Evolutionary conservation across 1,139 yeast species (phyloP), one percentile per base, ranked within the genome.

Genomic region (Tardiomyces digboiensis): DNA sequence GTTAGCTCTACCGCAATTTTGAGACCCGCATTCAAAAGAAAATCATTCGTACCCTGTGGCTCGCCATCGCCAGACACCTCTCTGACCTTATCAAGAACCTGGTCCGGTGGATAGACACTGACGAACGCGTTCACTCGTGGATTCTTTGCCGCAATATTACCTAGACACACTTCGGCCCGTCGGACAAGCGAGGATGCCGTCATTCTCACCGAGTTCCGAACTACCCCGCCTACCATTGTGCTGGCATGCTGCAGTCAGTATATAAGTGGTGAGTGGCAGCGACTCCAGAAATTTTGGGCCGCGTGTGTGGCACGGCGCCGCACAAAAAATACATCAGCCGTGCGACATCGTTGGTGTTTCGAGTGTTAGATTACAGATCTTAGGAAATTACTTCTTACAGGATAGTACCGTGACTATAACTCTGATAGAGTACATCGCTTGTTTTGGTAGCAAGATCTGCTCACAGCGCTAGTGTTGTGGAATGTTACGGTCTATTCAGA

Each of bases 71-170:
- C 33, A 4, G 8, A 26, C 14, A 26, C 33, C 33, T 5, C 16
- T 4, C 33, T n/a, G 33, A 26, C 33, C 33, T 26, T 26, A 26
- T 26, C 33, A 26, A 26, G 33, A 13, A 26, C 33, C 33, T 13
- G 16, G 33, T 26, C 33, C 16, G 33, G 33, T 16, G 12, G 16
- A 16, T 26, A 26, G 5, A 13, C 16, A 26, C 33, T 26, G 33
- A 60, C 56, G 40, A 67, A 52, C 5, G 70, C 70, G 41, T 65
- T 65, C 39, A 59, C 48, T 8, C 54, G 46, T 2, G 49, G 39
- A 42, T 65, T 66, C n/a, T 48, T 54, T 7, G 49, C 47, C 18
- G 56, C 50, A 37, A 65, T 62, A 14, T 56, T 58, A 18, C 26
- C 21, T 39, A 44, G 20, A 20, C 38, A 44, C 18, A 21, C 21